Evolutionary conservation across 176 grass and related monocot species (phyloP).

Genomic region (Ensete ventricosum): DNA sequence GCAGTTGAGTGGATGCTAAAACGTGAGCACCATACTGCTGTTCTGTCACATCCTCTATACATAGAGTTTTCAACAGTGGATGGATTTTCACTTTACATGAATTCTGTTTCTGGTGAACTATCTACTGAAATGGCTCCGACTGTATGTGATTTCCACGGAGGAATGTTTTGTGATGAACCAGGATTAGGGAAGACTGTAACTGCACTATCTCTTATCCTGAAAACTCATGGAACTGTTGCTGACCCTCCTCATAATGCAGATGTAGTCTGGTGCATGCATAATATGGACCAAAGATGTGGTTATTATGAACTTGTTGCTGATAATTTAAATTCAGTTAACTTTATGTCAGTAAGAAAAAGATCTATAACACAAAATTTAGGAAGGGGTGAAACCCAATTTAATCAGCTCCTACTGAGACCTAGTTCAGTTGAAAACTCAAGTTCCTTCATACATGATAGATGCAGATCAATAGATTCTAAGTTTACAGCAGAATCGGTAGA

Average conservation of each 20-base stretch:
- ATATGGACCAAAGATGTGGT: slow-evolving; percentile 63
- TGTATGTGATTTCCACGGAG: slow-evolving; percentile 66
- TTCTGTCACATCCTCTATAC: slow-evolving; percentile 58
- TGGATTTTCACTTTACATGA: slow-evolving; percentile 68
- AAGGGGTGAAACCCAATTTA: slow-evolving; percentile 29
- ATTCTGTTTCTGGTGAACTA: slow-evolving; percentile 70
- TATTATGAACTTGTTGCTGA: slow-evolving; percentile 69
- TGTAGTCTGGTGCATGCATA: slow-evolving; percentile 73
- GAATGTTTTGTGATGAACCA: slow-evolving; percentile 99
- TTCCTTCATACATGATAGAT: slow-evolving; percentile 35
- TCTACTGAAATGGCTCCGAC: slow-evolving; percentile 38
- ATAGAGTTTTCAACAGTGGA: slow-evolving; percentile 69
- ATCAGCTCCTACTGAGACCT: background rate
- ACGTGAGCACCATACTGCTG: slow-evolving; percentile 38
- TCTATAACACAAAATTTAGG: slow-evolving; percentile 20
- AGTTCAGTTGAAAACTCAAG: slow-evolving; percentile 35
- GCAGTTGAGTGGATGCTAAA: slow-evolving; percentile 89
- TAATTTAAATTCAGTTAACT: slow-evolving; percentile 25
- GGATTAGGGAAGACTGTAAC: slow-evolving; percentile 95
- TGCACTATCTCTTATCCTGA: slow-evolving; percentile 86
- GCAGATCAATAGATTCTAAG: slow-evolving; percentile 34
- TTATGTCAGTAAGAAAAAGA: slow-evolving; percentile 28
- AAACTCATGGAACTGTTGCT: slow-evolving; percentile 72
- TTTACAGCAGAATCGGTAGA: slow-evolving; percentile 4
- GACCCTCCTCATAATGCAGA: slow-evolving; percentile 61